Conservation (phyloP, 352 stramenopile genomes). For the Pythium volutum region DNA sequence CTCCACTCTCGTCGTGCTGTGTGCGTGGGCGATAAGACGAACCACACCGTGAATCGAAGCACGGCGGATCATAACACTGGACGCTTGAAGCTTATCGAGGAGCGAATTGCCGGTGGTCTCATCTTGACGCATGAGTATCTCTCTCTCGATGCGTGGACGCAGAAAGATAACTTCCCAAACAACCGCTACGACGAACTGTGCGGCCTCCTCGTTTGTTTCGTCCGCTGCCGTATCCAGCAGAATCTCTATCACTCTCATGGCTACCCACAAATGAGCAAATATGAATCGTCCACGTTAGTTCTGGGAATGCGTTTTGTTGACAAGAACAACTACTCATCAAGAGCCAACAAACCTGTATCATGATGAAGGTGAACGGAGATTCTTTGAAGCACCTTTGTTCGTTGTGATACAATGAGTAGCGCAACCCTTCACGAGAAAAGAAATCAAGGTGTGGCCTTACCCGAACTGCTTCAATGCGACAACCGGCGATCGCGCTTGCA, state of each 20-base stretch:
- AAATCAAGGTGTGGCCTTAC: neutral
- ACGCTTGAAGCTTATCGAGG: neutral
- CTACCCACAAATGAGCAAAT: neutral
- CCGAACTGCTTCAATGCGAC: conserved; percentile 19
- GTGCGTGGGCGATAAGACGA: conserved; percentile 1
- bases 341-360: conserved; percentile 8
- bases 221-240: conserved; percentile 13
- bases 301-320: neutral
- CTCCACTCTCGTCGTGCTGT: neutral
- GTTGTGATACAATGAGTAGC: neutral
- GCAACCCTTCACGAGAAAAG: neutral
- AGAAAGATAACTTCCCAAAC: conserved; percentile 26
- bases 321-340: neutral
- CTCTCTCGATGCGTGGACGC: neutral
- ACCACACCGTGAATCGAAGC: neutral
- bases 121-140: neutral
- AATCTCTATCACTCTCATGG: conserved; percentile 10
- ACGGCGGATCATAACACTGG: neutral
- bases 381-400: neutral
- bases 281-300: neutral
- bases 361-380: conserved; percentile 2
- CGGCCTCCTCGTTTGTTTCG: conserved; percentile 10
- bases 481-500: conserved; percentile 3
- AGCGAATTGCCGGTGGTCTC: neutral
- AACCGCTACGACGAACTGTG: conserved; percentile 11